A percentile compares a stretch with the other conserved stretches of the same genome.
Conservation (phyloP, 805 yeast genomes). For the Isabelozyma rhagii region DNA sequence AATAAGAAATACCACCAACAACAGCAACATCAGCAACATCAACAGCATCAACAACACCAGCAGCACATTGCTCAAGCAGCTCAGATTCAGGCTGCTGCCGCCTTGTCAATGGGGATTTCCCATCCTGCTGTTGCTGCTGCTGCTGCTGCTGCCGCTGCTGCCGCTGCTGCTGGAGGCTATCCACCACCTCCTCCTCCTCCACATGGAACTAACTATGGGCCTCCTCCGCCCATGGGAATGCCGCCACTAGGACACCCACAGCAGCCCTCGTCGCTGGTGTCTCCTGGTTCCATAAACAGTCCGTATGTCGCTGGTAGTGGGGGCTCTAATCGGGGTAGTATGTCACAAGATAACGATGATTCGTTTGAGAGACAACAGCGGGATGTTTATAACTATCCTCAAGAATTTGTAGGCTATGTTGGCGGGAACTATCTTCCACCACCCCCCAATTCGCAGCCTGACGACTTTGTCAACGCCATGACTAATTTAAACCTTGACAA, state of each 20-base stretch:
- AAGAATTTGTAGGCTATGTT: not conserved
- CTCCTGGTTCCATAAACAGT: not conserved
- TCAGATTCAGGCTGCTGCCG: conserved; percentile 36
- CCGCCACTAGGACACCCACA: conserved; percentile 1
- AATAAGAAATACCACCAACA: conserved; percentile 31
- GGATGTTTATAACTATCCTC: not conserved
- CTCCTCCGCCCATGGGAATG: not conserved
- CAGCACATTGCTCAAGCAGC: conserved; percentile 30
- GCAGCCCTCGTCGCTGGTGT: not conserved
- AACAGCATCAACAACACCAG: conserved; percentile 11
- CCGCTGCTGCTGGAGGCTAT: conserved; percentile 16
- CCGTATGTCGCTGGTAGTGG: not conserved
- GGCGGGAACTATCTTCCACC: not conserved
- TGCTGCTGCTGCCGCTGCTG: conserved; percentile 22
- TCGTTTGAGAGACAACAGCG: not conserved
- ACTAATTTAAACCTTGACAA: not conserved
- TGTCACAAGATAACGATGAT: not conserved
- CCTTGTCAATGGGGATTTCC: conserved; percentile 37
- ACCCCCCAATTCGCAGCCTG: not conserved
- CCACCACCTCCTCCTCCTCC: conserved; percentile 15
- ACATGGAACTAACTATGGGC: conserved; percentile 1
- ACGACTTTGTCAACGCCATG: not conserved
- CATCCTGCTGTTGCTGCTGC: conserved; percentile 31
- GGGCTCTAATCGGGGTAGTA: not conserved
- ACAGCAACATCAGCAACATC: conserved; percentile 9